Conservation (phyloP, 1,284 basidiomycete species). For the Trametes polyzona region DNA sequence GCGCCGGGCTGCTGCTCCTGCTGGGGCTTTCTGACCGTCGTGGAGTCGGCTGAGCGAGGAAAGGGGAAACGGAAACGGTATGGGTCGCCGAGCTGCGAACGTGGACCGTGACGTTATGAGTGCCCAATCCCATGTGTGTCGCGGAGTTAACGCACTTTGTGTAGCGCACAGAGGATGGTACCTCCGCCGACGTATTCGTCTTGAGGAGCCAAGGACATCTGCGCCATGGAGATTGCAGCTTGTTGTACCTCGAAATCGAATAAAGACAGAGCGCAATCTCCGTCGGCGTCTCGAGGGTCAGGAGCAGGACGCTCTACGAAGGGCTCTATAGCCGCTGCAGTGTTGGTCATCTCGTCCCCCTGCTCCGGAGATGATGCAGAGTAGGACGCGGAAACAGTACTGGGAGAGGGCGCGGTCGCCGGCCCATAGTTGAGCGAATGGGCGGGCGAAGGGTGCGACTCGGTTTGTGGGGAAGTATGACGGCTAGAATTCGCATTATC, state of each 20-base stretch:
- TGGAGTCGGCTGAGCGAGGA: slow-evolving; percentile 22
- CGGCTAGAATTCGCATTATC: neutral
- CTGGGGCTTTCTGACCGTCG: slow-evolving; percentile 21
- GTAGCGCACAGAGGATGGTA: slow-evolving; percentile 35
- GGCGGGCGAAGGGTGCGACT: neutral
- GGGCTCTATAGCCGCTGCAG: too few relatives aligned
- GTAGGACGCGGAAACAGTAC: too few relatives aligned
- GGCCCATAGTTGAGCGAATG: too few relatives aligned
- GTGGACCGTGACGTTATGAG: too few relatives aligned
- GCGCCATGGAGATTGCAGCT: slow-evolving; percentile 37
- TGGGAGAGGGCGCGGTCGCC: too few relatives aligned
- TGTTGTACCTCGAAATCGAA: slow-evolving; percentile 36
- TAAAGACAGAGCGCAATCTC: slow-evolving; percentile 16
- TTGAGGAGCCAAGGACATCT: slow-evolving; percentile 35
- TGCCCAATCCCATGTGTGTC: too few relatives aligned
- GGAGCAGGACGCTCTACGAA: too few relatives aligned
- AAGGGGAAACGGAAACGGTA: slow-evolving; percentile 24
- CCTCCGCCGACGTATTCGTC: slow-evolving; percentile 37
- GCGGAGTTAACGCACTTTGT: slow-evolving; percentile 26
- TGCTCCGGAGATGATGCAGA: too few relatives aligned
- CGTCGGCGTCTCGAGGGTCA: neutral
- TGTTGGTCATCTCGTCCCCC: neutral
- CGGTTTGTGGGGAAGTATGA: neutral
- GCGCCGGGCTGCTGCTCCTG: slow-evolving; percentile 9
- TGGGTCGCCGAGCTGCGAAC: slow-evolving; percentile 32